Evolutionary conservation across 2,329 filamentous ascomycete genomes (phyloP).

Genomic region (Pseudocercospora eumusae): DNA sequence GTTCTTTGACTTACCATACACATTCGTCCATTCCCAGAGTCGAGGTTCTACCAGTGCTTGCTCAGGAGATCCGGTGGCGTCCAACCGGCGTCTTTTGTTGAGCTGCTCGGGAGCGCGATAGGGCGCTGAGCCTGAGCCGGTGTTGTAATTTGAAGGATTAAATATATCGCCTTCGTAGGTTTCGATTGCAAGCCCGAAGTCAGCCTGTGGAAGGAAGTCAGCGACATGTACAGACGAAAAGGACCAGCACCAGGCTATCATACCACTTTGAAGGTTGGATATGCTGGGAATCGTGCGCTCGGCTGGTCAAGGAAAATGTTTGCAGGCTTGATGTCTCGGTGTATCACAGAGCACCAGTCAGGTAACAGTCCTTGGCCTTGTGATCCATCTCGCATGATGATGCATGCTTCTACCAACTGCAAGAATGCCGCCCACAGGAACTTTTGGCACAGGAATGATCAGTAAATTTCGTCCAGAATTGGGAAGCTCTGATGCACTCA

Average conservation of each 20-base stretch:
- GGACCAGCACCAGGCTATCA: neutral
- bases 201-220: neutral
- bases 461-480: neutral
- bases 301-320: conserved; percentile 74
- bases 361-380: neutral
- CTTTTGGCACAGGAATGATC: neutral
- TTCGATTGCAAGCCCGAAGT: conserved; percentile 15
- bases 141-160: neutral
- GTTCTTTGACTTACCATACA: neutral
- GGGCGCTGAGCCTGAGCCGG: neutral
- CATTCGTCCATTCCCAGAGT: neutral
- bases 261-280: conserved; percentile 16
- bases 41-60: neutral
- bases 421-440: conserved; percentile 24
- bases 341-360: conserved; percentile 41
- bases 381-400: conserved; percentile 22
- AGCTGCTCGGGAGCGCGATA: conserved; percentile 4
- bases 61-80: neutral
- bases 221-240: neutral
- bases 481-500: neutral
- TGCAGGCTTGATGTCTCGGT: conserved; percentile 95
- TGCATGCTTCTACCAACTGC: conserved; percentile 20
- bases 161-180: neutral
- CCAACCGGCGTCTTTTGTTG: neutral
- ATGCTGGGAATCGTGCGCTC: neutral